A percentile compares a stretch with the other conserved stretches of the same genome.
These are phyloP conservation scores for Penicillium sp. DNA, from an alignment of 2,329 filamentous ascomycete species.

Conservation along the genomic window DNA sequence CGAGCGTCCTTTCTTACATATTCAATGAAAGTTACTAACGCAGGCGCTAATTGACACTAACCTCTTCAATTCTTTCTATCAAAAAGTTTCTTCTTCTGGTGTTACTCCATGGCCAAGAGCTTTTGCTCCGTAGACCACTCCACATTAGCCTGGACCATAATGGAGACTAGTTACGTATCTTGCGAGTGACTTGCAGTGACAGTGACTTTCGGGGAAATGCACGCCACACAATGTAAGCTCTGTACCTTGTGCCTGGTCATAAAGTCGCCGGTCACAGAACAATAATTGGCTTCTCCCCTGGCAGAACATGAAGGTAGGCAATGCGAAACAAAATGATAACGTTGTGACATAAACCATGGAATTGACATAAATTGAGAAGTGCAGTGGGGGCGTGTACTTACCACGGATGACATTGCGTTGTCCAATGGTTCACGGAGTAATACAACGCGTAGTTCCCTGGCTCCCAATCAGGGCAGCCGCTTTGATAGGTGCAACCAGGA, in stretches of 20 bases:
- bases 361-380: neutral
- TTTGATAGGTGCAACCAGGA: neutral
- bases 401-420: constrained; percentile 1
- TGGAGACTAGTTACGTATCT: neutral
- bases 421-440: neutral
- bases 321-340: neutral
- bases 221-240: neutral
- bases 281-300: constrained; percentile 11
- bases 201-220: neutral
- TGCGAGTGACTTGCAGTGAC: neutral
- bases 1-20: constrained; percentile 2
- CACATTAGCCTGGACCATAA: constrained; percentile 16
- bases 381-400: neutral
- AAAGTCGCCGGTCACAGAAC: neutral
- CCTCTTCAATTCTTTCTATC: neutral
- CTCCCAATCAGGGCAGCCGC: neutral
- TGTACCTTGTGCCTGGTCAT: neutral
- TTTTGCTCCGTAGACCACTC: neutral
- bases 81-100: neutral
- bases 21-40: neutral
- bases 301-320: neutral
- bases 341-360: neutral
- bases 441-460: constrained; percentile 2
- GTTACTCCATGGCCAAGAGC: constrained; percentile 13
- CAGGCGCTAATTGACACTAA: neutral